Evolutionary conservation across 192 early-diverging fungal species (phyloP), one percentile per base, ranked within the genome.

Genomic region (Funneliformis geosporum): DNA sequence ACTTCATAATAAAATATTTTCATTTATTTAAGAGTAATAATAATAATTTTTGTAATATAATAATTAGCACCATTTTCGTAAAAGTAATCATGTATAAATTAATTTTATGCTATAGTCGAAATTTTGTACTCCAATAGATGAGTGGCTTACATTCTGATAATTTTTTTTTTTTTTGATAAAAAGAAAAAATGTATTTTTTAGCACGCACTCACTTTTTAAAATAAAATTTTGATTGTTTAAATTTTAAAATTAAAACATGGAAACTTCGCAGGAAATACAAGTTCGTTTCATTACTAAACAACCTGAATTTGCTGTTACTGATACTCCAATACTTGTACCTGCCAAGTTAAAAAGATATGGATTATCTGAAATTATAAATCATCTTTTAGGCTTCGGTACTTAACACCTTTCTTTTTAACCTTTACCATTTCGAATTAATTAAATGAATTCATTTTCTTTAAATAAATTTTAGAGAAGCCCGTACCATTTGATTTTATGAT

Each of bases 321-420:
- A 96, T 75, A 86, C 95, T 6, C 87, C 95, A 73, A 93, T 99
- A 39, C 88, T 98, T 67, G 92, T 98, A 6, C 97, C 97, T 47
- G 88, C 94, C 69, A 87, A 86, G 28, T 87, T 99, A 43, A 88
- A 90, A 80, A 93, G 96, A 11, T 95, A 95, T 85, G 96, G 95
- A 39, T 89, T 99, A 38, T 95, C 94, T 23, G 95, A 97, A 87
- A 92, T 99, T 76, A 90, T 99, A 27, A 99, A 99, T 88, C 95
- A 95, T 80, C 86, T 99, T 46, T 88, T 99, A 47, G 78, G 75
- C 67, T 60, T 61, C 8, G 82, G 83, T 87, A 82, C n/a, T 44
- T 73, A 23, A 72, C 70, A 7, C 46, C 23, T 23, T 73, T 16
- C 4, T 12, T 59, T 81, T 39, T 28, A 71, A 9, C 59, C 27